Evolutionary conservation across 2,329 filamentous ascomycete species (phyloP).

Genomic region (Ambrosiella cleistominuta): DNA sequence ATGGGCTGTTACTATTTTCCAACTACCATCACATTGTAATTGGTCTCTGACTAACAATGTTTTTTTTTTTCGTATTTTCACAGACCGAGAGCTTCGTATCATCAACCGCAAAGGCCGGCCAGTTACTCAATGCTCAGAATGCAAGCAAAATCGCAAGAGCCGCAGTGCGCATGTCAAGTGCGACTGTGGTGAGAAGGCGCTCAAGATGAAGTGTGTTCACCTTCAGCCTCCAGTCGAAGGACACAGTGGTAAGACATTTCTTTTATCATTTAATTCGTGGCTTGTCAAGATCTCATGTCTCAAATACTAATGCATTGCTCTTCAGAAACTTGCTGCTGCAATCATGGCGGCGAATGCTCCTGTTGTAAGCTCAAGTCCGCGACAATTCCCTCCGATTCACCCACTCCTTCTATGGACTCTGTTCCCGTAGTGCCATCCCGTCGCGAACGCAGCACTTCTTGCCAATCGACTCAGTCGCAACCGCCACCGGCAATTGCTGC

Average conservation of each 20-base stretch:
- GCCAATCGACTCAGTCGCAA: slow-evolving; percentile 11
- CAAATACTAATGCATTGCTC: slow-evolving; percentile 5
- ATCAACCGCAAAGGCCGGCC: slow-evolving; percentile 60
- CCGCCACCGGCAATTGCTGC: slow-evolving; percentile 3
- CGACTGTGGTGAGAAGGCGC: slow-evolving; percentile 82
- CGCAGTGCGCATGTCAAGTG: slow-evolving; percentile 89
- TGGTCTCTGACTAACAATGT: neutral
- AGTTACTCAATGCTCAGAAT: slow-evolving; percentile 95
- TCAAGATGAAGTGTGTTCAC: slow-evolving; percentile 43
- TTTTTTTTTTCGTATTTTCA: neutral
- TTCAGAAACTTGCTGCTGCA: slow-evolving; percentile 50
- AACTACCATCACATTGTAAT: neutral
- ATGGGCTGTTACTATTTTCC: neutral
- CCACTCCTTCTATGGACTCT: slow-evolving; percentile 12
- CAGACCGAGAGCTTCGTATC: slow-evolving; percentile 11
- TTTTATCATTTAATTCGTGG: neutral
- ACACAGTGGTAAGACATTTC: slow-evolving; percentile 34
- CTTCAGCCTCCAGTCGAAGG: slow-evolving; percentile 38
- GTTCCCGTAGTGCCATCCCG: slow-evolving; percentile 4
- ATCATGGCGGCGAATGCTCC: slow-evolving; percentile 49
- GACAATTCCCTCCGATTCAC: slow-evolving; percentile 30
- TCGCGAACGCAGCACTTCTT: slow-evolving; percentile 10
- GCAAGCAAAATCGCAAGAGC: slow-evolving; percentile 88
- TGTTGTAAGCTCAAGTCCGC: slow-evolving; percentile 49
- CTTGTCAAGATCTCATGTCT: neutral